Evolutionary conservation across 2,329 filamentous ascomycete species (phyloP), one percentile per base, ranked within the genome.

Genomic region (Sporothrix pallida): DNA sequence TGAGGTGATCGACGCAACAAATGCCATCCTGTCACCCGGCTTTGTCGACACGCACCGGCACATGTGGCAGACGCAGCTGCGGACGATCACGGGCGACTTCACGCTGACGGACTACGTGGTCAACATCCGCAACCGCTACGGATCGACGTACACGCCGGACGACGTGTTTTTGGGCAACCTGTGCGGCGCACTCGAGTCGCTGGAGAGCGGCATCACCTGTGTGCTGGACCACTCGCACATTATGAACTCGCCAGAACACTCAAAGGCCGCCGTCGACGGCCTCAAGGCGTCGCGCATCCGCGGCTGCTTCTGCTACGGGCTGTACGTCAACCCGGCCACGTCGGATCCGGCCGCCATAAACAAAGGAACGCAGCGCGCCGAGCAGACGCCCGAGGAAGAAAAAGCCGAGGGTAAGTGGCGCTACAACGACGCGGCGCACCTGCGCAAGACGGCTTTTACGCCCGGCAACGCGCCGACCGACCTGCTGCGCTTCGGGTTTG

Each of bases 171-270:
- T 50, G 72, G 72, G 60, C 12, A 67, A 73, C 37, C 50, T 68
- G 26, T 54, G 44, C 42, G 72, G 60, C 15, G 50, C 23, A 17
- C 63, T 73, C 62, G 72, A 73, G 26, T 20, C 60, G 12, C 20
- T 73, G 46, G 48, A 73, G 20, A 26, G n/a, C 15, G 72, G 50
- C n/a, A 73, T 56, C 15, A 73, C 72, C 8, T 70, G 48, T 17
- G 54, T 73, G 20, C 48, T 73, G 5, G 72, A 70, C 52, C 72
- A 73, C 50, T 58, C 48, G n/a, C 62, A 69, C 46, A 58, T 73
- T 50, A 67, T 69, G 48, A 56, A 70, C 42, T 69, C 62, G 50
- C 65, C 72, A 7, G 52, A 26, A 20, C 50, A 73, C 63, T 65
- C 54, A 26, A 13, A 63, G 23, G 26, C 48, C 10, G 46, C 46